Evolutionary conservation across 352 stramenopile species (phyloP), one percentile per base, ranked within the genome.

Genomic region (Phytophthora pinifolia): DNA sequence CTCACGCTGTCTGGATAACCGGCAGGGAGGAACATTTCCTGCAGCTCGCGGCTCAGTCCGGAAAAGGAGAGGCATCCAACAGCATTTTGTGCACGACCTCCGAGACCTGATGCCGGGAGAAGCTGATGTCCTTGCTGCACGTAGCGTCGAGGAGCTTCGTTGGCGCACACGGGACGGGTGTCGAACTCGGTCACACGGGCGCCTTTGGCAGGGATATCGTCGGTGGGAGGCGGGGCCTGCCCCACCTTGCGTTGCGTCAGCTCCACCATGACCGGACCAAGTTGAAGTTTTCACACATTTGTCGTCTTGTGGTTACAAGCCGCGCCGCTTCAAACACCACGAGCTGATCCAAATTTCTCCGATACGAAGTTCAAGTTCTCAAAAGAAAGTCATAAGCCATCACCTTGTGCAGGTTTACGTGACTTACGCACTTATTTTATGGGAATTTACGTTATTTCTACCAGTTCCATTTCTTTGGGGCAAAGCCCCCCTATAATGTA

Each of bases 1-100:
- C 75, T 89, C 54, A 96, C 85, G 34, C 74, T 90, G 62, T 83
- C 72, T n/a, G 87, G 87, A 68, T 94, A 96, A 1, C 86, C 85
- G 5, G 72, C 82, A 0, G 87, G 87, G 5, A 96, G 57, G 54
- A 96, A 96, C 76, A 92, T 94, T 55, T 92, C 82, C 59, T 86
- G 79, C 33, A 89, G 65, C 50, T 91, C 81, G 14, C 77, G 76
- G 39, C 41, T 65, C 15, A 88, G 32, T 8, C 73, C 75, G 18
- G 49, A 47, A 4, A 59, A 49, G 12, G 71, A 78, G 6, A 70
- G 52, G 52, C 72, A 84, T 9, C 56, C 51, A 4, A 34, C 39
- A 6, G 47, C 50, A 6, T 43, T 46, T 0, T 5, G 46, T 6
- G 37, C 51, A 3, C 46, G 45, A 18, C 67, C 60, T 6, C 22